A percentile compares a stretch with the other conserved stretches of the same genome.
Conservation (phyloP, 345 rosid species). For the Raphanus raphanistrum region DNA sequence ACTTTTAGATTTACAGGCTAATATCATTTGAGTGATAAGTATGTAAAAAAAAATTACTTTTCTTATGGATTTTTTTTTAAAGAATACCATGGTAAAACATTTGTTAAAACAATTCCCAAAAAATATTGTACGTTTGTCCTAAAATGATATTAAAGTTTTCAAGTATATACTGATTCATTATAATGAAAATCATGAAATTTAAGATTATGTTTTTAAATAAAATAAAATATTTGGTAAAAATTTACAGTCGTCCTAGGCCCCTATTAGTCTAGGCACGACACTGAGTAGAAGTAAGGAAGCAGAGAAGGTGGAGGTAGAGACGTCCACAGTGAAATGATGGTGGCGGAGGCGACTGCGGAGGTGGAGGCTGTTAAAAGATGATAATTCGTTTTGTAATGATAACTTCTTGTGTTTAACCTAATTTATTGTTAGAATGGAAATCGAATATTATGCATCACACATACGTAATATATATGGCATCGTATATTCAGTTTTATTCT, state of each 20-base stretch:
- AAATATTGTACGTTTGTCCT: neutral
- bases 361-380: conserved; percentile 1
- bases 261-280: too few species aligned
- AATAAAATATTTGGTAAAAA: too few species aligned
- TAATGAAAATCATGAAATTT: too few species aligned
- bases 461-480: neutral
- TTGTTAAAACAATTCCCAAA: neutral
- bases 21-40: neutral
- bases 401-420: neutral
- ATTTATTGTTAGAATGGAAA: too few species aligned
- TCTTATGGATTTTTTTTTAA: too few species aligned
- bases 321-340: neutral
- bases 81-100: neutral
- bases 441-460: neutral
- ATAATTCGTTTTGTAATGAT: neutral
- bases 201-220: too few species aligned
- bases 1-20: neutral
- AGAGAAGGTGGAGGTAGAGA: neutral
- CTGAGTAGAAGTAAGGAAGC: neutral
- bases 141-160: neutral
- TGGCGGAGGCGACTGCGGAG: conserved; percentile 8
- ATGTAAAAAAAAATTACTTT: neutral
- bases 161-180: neutral
- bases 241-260: too few species aligned
- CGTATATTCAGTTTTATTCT: neutral